These are phyloP conservation scores for Pseudoperonospora humuli DNA, from an alignment of 352 stramenopile genomes.

Conservation along the genomic window DNA sequence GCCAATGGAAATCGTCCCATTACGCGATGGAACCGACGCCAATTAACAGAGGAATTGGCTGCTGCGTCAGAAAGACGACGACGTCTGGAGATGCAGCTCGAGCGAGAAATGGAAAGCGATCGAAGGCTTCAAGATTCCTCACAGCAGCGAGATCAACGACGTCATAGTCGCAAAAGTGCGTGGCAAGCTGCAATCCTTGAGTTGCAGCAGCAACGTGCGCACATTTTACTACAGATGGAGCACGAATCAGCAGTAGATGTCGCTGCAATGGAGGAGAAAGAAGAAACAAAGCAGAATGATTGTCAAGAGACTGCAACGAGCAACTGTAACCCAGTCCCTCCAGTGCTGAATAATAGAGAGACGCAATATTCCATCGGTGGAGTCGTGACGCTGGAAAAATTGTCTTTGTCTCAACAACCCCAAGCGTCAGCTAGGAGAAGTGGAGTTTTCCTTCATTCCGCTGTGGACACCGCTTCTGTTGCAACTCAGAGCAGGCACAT, in stretches of 20 bases:
- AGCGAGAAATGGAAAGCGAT: constrained; percentile 24
- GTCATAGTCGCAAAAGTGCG: constrained; percentile 3
- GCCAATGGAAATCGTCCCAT: constrained; percentile 1
- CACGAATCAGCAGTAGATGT: constrained; percentile 12
- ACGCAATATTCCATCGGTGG: constrained; percentile 53
- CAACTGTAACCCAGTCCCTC: background rate
- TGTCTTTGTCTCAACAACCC: constrained; percentile 11
- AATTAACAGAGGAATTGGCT: constrained; percentile 35
- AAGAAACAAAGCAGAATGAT: background rate
- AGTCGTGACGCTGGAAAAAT: constrained; percentile 41
- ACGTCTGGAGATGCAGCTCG: constrained; percentile 32
- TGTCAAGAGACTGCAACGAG: background rate
- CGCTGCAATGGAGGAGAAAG: background rate
- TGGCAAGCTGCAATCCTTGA: constrained; percentile 33
- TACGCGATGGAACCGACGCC: constrained; percentile 19
- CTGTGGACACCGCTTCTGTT: background rate
- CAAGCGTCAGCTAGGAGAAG: constrained; percentile 2
- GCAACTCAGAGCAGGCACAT: constrained; percentile 1
- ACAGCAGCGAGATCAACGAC: background rate
- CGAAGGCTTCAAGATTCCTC: constrained; percentile 6
- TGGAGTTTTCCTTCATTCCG: constrained; percentile 2
- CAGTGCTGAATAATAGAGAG: constrained; percentile 2
- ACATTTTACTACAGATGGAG: constrained; percentile 44
- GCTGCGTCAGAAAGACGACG: constrained; percentile 23
- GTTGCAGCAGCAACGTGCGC: constrained; percentile 35